Conservation (phyloP, 805 yeast species). For the Teunomyces pallodes region DNA sequence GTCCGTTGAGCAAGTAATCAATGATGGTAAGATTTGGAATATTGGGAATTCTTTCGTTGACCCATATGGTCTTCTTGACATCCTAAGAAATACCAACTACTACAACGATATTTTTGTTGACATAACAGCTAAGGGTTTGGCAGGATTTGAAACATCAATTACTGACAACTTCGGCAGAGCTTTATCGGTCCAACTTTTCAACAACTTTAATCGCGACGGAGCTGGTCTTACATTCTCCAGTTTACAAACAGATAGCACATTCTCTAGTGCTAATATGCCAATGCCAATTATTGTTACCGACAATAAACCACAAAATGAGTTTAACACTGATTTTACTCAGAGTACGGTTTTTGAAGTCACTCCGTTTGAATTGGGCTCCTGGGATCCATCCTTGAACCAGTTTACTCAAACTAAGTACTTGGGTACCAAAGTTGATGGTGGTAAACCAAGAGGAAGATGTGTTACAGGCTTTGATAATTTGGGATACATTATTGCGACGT, state of each 20-base stretch:
- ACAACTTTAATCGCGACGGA: slow-evolving; percentile 20
- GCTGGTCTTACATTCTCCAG: slow-evolving; percentile 16
- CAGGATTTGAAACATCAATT: slow-evolving; percentile 32
- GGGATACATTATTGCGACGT: slow-evolving; percentile 79
- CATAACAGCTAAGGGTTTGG: slow-evolving; percentile 25
- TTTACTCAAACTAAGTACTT: slow-evolving; percentile 68
- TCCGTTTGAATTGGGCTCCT: slow-evolving; percentile 64
- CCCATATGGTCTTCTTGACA: slow-evolving; percentile 6
- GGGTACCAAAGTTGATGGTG: slow-evolving; percentile 64
- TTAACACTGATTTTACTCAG: slow-evolving; percentile 27
- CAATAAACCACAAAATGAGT: slow-evolving; percentile 34
- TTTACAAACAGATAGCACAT: slow-evolving; percentile 18
- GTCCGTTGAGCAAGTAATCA: slow-evolving; percentile 15
- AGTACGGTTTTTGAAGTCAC: slow-evolving; percentile 39
- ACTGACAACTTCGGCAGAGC: slow-evolving; percentile 43
- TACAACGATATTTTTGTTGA: slow-evolving; percentile 37
- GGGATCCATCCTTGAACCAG: slow-evolving; percentile 73
- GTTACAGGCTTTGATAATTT: slow-evolving; percentile 73
- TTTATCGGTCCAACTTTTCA: slow-evolving; percentile 31
- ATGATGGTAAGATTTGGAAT: slow-evolving; percentile 17
- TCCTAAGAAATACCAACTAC: slow-evolving; percentile 19
- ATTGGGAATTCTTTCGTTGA: slow-evolving; percentile 14
- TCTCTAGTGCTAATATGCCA: slow-evolving; percentile 34
- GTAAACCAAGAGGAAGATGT: slow-evolving; percentile 55
- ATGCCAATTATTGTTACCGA: slow-evolving; percentile 39